Evolutionary conservation across 169 alveolate genomes (phyloP).

Genomic region (Eimeria mitis): DNA sequence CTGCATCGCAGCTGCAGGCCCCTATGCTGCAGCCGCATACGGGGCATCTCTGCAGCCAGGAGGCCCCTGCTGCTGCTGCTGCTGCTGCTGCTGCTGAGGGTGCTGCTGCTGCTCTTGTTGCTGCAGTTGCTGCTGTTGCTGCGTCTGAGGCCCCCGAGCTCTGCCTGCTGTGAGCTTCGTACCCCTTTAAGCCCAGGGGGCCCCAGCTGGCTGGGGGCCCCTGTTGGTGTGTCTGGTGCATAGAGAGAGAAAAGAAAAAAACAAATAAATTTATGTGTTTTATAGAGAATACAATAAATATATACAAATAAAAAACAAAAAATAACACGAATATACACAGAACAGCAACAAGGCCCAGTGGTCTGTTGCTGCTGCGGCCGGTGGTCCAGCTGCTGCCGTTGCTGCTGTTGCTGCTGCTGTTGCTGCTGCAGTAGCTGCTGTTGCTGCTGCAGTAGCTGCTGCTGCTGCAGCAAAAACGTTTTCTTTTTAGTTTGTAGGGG

Average conservation of each 20-base stretch:
- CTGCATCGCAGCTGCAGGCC: conserved; percentile 26
- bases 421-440: not conserved
- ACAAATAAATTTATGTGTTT: not conserved
- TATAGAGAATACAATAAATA: not conserved
- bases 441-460: not conserved
- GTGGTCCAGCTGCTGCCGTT: conserved; percentile 13
- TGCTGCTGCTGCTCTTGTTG: conserved; percentile 35
- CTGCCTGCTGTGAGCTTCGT: not conserved
- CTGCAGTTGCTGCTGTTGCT: conserved; percentile 61
- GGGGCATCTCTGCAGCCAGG: conserved; percentile 51
- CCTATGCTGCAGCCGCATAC: conserved; percentile 42
- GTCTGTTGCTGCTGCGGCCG: conserved; percentile 25
- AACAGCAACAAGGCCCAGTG: conserved; percentile 25
- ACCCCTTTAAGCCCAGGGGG: not conserved
- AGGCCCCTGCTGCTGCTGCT: conserved; percentile 39
- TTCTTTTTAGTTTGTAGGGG: not conserved
- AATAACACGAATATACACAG: not conserved
- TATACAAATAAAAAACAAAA: not conserved
- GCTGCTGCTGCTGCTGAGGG: conserved; percentile 48
- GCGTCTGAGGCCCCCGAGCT: conserved; percentile 29
- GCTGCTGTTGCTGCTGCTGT: not conserved
- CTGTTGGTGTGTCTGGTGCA: not conserved
- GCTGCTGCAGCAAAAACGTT: not conserved
- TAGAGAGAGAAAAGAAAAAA: not conserved
- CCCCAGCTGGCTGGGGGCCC: conserved; percentile 76